Conservation (phyloP, 2,329 filamentous ascomycete species). For the Phialocephala subalpina region DNA sequence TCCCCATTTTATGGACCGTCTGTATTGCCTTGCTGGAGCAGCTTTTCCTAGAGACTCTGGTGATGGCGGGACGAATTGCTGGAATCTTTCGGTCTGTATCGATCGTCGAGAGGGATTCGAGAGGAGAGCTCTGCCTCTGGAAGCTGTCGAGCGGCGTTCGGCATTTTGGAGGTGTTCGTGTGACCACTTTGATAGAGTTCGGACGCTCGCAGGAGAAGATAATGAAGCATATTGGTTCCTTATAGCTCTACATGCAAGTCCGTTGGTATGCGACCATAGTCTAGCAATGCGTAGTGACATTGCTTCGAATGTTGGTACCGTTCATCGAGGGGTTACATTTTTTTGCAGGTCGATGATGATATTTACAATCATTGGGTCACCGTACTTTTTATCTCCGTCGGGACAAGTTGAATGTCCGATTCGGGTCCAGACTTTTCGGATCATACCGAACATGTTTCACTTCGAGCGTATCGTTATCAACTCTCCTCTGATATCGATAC, state of each 20-base stretch:
- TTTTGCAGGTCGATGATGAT: conserved; percentile 13
- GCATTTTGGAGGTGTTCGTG: conserved; percentile 7
- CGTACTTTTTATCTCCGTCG: conserved; percentile 11
- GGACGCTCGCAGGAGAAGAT: conserved; percentile 13
- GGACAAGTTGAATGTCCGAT: neutral
- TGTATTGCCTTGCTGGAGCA: conserved; percentile 73
- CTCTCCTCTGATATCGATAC: neutral
- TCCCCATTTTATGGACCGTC: conserved; percentile 76
- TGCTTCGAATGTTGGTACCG: conserved; percentile 27
- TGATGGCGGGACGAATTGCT: conserved; percentile 77
- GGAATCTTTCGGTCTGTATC: conserved; percentile 55
- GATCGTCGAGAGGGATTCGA: conserved; percentile 30
- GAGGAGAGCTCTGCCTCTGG: conserved; percentile 15
- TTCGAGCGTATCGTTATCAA: neutral
- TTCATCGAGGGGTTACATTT: neutral
- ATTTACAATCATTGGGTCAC: conserved; percentile 5
- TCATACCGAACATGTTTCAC: neutral
- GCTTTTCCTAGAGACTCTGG: conserved; percentile 81
- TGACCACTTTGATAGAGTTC: conserved; percentile 13
- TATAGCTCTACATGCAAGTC: conserved; percentile 14
- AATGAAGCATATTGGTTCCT: conserved; percentile 10
- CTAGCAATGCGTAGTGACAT: conserved; percentile 42
- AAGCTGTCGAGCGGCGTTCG: conserved; percentile 26
- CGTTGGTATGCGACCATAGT: conserved; percentile 29
- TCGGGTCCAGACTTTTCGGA: neutral